A percentile compares a stretch with the other conserved stretches of the same genome.
phyloP scores from a whole-genome alignment of 2,329 filamentous ascomycete species.

The Didymellaceae sp. region DNA sequence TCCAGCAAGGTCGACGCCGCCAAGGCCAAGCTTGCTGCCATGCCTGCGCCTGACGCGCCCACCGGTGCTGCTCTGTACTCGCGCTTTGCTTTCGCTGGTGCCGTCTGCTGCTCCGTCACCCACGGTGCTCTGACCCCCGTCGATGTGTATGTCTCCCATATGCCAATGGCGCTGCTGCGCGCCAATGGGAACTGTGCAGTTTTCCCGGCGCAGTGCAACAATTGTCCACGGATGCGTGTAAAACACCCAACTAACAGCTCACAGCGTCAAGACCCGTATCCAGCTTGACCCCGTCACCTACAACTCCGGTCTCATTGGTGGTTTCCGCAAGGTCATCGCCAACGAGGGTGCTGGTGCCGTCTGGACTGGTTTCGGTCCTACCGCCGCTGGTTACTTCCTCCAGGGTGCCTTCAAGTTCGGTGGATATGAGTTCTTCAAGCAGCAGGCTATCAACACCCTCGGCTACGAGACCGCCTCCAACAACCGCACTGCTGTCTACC shows the following conservation, averaged over 20 bases:
- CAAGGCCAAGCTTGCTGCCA: constrained; percentile 55
- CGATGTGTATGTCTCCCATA: constrained; percentile 83
- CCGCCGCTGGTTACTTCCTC: constrained; percentile 89
- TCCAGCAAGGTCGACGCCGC: constrained; percentile 61
- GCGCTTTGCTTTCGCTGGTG: constrained; percentile 95
- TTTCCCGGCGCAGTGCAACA: constrained; percentile 19
- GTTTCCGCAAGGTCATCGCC: constrained; percentile 81
- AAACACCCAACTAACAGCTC: constrained; percentile 28
- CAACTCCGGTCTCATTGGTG: constrained; percentile 85
- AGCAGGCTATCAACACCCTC: constrained; percentile 81
- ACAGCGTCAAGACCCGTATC: constrained; percentile 92
- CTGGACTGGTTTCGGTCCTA: constrained; percentile 84
- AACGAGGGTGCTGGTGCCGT: constrained; percentile 85
- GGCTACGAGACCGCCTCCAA: constrained; percentile 72
- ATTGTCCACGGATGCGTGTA: constrained; percentile 22
- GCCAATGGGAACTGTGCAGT: constrained; percentile 38
- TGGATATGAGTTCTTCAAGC: constrained; percentile 96
- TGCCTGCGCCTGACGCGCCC: constrained; percentile 59
- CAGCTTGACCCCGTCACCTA: constrained; percentile 90
- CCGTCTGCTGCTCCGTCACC: constrained; percentile 96
- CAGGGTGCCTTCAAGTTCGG: constrained; percentile 94
- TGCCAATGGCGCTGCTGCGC: constrained; percentile 7
- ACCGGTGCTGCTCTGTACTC: constrained; percentile 80
- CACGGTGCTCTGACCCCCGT: constrained; percentile 97
- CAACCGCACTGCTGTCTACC: constrained; percentile 83